Evolutionary conservation across 371 early-diverging fungal species (phyloP).

Genomic region (Dinochytrium kinnereticum): DNA sequence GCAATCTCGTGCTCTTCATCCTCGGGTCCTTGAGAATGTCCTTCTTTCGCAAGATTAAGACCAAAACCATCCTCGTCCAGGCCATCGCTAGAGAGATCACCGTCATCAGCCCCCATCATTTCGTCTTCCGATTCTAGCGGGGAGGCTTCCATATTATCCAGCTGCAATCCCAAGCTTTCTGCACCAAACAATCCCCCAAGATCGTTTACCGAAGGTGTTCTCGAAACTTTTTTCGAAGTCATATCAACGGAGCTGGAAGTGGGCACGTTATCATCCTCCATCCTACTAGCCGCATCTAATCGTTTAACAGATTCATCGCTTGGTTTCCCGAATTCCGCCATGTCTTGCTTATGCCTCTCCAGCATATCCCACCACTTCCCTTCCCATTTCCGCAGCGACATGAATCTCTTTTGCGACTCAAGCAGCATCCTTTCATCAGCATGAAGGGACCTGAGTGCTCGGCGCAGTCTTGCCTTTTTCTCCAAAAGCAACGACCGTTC

Average conservation of each 20-base stretch:
- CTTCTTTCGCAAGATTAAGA: too few relatives aligned
- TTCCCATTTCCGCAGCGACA: background rate
- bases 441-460: background rate
- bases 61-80: background rate
- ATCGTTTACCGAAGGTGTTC: too few relatives aligned
- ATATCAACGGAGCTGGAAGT: too few relatives aligned
- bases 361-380: background rate
- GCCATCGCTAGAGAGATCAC: background rate
- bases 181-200: too few relatives aligned
- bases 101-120: background rate
- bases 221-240: too few relatives aligned
- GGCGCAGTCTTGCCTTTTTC: background rate
- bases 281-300: too few relatives aligned
- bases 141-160: too few relatives aligned
- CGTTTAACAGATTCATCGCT: too few relatives aligned
- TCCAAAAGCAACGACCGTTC: background rate
- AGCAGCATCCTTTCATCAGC: background rate
- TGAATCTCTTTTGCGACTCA: background rate
- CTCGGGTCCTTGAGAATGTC: too few relatives aligned
- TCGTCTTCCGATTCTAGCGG: background rate
- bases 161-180: too few relatives aligned
- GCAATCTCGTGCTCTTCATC: too few relatives aligned
- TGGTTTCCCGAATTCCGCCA: conserved; percentile 2
- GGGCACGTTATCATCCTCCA: too few relatives aligned
- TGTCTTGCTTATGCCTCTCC: background rate